These are phyloP conservation scores for Pseudopyrenochaeta lycopersici DNA, from an alignment of 2,329 filamentous ascomycete genomes.

Conservation along the genomic window DNA sequence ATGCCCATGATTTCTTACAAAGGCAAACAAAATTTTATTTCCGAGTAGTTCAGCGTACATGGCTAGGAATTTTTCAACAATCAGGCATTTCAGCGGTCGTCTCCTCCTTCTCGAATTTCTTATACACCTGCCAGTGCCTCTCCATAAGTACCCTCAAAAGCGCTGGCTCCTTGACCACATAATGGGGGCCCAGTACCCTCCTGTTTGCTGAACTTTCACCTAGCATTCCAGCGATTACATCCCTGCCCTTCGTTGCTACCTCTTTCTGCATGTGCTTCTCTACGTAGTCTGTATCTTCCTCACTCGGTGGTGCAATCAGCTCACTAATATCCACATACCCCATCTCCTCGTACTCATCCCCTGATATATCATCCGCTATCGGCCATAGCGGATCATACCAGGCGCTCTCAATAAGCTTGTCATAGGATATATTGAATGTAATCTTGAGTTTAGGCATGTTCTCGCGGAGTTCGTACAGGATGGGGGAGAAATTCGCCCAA, in stretches of 20 bases:
- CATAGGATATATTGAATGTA: constrained; percentile 18
- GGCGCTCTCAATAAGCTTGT: constrained; percentile 11
- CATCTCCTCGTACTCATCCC: constrained; percentile 15
- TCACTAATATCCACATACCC: constrained; percentile 18
- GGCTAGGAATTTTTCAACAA: no score
- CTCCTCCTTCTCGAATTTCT: not conserved
- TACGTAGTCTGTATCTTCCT: constrained; percentile 20
- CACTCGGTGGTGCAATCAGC: constrained; percentile 13
- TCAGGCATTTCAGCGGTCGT: no score
- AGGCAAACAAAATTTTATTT: no score
- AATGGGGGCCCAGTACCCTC: constrained; percentile 19
- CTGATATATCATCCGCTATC: no score
- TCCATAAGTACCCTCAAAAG: constrained; percentile 26
- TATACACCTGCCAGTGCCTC: constrained; percentile 22
- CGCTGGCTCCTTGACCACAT: constrained; percentile 29
- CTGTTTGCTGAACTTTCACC: constrained; percentile 9
- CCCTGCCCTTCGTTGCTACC: not conserved
- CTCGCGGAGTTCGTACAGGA: constrained; percentile 17
- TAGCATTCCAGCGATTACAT: not conserved
- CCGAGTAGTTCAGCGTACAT: no score
- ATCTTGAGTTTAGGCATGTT: constrained; percentile 9
- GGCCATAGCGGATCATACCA: constrained; percentile 8
- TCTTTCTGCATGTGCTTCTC: constrained; percentile 1
- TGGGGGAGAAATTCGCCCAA: constrained; percentile 21
- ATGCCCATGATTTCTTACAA: no score